Evolutionary conservation across 2,329 filamentous ascomycete species (phyloP), one percentile per base, ranked within the genome.

Genomic region (Pleurostoma richardsiae): DNA sequence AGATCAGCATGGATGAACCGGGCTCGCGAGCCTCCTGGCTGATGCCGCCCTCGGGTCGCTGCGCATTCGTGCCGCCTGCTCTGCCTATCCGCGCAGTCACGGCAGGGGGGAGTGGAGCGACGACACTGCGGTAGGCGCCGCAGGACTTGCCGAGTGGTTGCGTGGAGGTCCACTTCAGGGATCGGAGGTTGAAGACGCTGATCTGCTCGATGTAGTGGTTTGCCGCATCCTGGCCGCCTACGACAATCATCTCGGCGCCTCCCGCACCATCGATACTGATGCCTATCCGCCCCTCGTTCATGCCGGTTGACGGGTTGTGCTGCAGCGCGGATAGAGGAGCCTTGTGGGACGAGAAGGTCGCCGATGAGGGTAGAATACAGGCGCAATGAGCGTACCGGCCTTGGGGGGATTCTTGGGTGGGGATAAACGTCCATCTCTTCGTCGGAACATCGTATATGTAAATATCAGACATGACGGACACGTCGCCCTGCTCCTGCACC

Each of bases 151-250:
- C 91, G 41, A 97, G 75, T 1, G 85, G 76, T 53, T 89, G 88
- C 2, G 90, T 96, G 19, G 88, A 89, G 2, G 90, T 96, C 94
- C 94, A 99, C 68, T 94, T 95, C 49, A 97, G 71, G 63, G 90
- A 96, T 42, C 94, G 82, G 29, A 99, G 74, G 59, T 99, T 99
- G 74, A 99, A 99, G 3, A 99, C 90, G 62, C 90, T 97, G 53
- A 99, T 95, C 67, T 99, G 90, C 66, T 99, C 92, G 55, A 99
- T 99, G 62, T 99, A 99, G 64, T 96, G 91, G 64, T 99, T 99
- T n/a, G 86, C 86, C 45, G 88, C 94, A 61, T 99, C 94, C 66
- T 99, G 94, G 0, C 94, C 94, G 50, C 94, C 94, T 6, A 97
- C 91, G 10, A 99, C 86, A 5, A 99, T 81, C 92, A 99, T 96